Conservation (phyloP, 2,329 filamentous ascomycete species). For the Shiraia sp. region DNA sequence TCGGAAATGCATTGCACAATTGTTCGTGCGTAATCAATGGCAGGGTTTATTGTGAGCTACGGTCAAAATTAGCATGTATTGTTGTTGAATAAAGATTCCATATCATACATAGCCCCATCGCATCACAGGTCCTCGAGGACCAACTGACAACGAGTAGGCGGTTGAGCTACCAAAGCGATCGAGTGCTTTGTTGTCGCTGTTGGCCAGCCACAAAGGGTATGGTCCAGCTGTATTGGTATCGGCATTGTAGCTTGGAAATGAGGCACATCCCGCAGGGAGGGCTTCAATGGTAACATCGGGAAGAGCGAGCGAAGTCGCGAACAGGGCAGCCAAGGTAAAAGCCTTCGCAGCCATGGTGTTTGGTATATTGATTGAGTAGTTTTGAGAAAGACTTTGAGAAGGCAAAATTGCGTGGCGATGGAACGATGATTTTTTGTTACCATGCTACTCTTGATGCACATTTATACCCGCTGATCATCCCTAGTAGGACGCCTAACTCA, state of each 20-base stretch:
- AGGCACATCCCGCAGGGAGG: conserved; percentile 18
- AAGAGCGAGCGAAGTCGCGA: conserved; percentile 1
- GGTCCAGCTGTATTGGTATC: conserved; percentile 15
- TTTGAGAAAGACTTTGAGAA: too few species aligned
- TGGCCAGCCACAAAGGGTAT: conserved; percentile 12
- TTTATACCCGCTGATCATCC: too few species aligned
- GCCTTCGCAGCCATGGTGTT: too few species aligned
- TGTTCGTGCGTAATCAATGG: conserved; percentile 19
- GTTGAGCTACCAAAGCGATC: conserved; percentile 13
- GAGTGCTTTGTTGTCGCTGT: conserved; percentile 20
- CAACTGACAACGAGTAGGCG: conserved; percentile 10
- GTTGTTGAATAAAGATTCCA: not conserved
- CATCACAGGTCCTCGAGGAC: conserved; percentile 12
- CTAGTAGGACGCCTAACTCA: too few species aligned
- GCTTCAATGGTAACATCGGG: conserved; percentile 15
- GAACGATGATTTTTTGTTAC: too few species aligned
- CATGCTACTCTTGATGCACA: too few species aligned
- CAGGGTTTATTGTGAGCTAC: conserved; percentile 19
- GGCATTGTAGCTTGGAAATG: conserved; percentile 21
- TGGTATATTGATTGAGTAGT: too few species aligned
- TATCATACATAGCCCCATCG: conserved; percentile 15
- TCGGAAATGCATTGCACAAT: conserved; percentile 15
- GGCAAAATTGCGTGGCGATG: too few species aligned
- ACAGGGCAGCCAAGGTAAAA: too few species aligned
- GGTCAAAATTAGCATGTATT: conserved; percentile 1